These are phyloP conservation scores for Dipodascopsis tothii DNA, from an alignment of 805 yeast genomes.

Conservation along the genomic window DNA sequence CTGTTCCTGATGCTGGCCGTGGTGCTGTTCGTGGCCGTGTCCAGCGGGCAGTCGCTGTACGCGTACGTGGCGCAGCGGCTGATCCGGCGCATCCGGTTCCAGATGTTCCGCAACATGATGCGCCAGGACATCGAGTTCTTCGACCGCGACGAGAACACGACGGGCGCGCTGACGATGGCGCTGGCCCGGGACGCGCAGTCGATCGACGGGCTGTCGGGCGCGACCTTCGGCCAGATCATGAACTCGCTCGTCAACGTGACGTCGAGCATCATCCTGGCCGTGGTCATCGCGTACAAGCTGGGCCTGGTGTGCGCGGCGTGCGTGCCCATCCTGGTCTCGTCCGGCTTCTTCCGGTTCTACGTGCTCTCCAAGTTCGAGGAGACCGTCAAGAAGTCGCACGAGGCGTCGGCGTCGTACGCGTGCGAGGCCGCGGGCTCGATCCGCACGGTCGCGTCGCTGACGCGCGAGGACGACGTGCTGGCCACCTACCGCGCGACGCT, in stretches of 20 bases:
- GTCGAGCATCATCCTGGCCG: constrained; percentile 35
- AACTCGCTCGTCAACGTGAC: constrained; percentile 32
- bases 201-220: constrained; percentile 28
- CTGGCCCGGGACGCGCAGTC: constrained; percentile 28
- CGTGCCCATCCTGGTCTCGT: constrained; percentile 32
- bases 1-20: constrained; percentile 1
- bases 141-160: constrained; percentile 25
- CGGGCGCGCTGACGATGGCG: constrained; percentile 27
- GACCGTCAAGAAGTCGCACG: constrained; percentile 34
- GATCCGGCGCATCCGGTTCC: constrained; percentile 23
- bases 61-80: constrained; percentile 21
- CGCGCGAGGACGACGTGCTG: constrained; percentile 36
- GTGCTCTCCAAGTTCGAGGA: constrained; percentile 32
- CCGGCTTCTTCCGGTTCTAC: constrained; percentile 35
- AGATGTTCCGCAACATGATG: constrained; percentile 24
- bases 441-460: constrained; percentile 37
- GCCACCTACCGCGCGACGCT: constrained; percentile 26
- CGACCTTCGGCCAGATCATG: constrained; percentile 27
- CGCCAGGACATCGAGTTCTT: constrained; percentile 29
- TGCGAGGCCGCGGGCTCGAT: constrained; percentile 37
- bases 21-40: constrained; percentile 23
- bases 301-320: constrained; percentile 38
- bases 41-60: constrained; percentile 32
- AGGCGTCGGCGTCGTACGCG: constrained; percentile 37
- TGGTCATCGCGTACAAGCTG: constrained; percentile 36